phyloP scores from a whole-genome alignment of 2,329 filamentous ascomycete species.

The Colletotrichum neosansevieriae region DNA sequence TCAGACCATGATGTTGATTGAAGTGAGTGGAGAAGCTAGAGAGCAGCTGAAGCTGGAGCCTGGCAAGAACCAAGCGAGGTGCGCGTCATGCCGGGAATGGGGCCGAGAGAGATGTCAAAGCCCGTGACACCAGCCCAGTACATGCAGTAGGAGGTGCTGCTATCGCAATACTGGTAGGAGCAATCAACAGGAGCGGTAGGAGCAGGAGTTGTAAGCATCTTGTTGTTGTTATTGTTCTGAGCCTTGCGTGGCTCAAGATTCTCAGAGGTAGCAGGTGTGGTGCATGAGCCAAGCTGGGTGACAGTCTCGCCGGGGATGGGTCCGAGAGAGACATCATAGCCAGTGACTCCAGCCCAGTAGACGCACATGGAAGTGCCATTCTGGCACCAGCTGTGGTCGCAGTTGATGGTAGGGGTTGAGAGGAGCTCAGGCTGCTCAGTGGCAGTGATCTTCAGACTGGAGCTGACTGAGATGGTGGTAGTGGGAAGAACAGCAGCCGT shows the following conservation, averaged over 20 bases:
- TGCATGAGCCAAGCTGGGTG: slow-evolving; percentile 29
- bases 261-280: slow-evolving; percentile 3
- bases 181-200: slow-evolving; percentile 45
- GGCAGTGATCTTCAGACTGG: neutral
- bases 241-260: neutral
- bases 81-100: slow-evolving; percentile 53
- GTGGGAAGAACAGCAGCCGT: neutral
- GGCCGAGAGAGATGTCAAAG: slow-evolving; percentile 49
- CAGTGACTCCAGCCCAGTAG: slow-evolving; percentile 48
- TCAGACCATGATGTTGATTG: neutral
- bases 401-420: slow-evolving; percentile 28
- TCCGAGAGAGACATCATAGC: slow-evolving; percentile 45
- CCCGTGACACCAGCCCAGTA: slow-evolving; percentile 54
- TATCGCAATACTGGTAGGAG: slow-evolving; percentile 45
- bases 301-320: slow-evolving; percentile 48
- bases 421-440: neutral
- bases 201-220: slow-evolving; percentile 12
- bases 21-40: neutral
- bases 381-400: slow-evolving; percentile 45
- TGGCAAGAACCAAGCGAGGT: slow-evolving; percentile 49
- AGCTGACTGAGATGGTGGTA: neutral
- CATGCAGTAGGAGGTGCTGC: slow-evolving; percentile 52
- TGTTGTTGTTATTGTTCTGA: neutral
- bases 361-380: slow-evolving; percentile 44
- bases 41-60: slow-evolving; percentile 2